Percentiles rank a stretch among this genome's conserved stretches.
Evolutionary conservation across 2,329 filamentous ascomycete genomes (phyloP).

Genomic region (Cylindrodendrum hubeiense): DNA sequence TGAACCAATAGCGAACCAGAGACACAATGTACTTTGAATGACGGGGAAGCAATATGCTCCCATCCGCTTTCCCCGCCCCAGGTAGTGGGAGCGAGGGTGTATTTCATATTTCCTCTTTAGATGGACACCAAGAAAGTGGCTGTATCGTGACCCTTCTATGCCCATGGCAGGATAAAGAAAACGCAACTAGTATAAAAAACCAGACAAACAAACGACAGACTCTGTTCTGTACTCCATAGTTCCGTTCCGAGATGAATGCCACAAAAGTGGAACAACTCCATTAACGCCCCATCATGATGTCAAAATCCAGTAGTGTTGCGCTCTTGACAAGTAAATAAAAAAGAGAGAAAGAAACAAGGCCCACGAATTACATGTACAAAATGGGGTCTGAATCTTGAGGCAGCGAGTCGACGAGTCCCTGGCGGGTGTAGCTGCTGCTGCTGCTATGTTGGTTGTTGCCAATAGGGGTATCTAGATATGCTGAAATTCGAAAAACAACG

Average conservation of each 20-base stretch:
- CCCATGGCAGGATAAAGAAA: conserved; percentile 9
- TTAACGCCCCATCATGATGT: conserved; percentile 47
- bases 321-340: conserved; percentile 34
- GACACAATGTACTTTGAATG: not conserved
- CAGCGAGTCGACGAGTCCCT: conserved; percentile 25
- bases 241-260: conserved; percentile 35
- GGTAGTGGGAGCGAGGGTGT: conserved; percentile 6
- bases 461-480: conserved; percentile 35
- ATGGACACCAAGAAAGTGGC: conserved; percentile 13
- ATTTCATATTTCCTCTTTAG: conserved; percentile 23
- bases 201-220: conserved; percentile 17
- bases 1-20: not conserved
- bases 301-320: conserved; percentile 31
- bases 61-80: conserved; percentile 12
- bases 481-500: conserved; percentile 28
- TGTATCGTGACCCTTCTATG: conserved; percentile 19
- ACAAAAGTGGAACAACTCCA: conserved; percentile 36
- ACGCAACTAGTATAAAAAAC: conserved; percentile 10
- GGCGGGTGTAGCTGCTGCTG: conserved; percentile 23
- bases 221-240: conserved; percentile 43
- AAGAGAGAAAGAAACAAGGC: conserved; percentile 15
- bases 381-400: conserved; percentile 24
- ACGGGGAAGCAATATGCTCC: conserved; percentile 8
- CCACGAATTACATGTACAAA: conserved; percentile 32
- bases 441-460: conserved; percentile 25